phyloP scores from a whole-genome alignment of 441 rosid species.

The Populus trichocarpa region DNA sequence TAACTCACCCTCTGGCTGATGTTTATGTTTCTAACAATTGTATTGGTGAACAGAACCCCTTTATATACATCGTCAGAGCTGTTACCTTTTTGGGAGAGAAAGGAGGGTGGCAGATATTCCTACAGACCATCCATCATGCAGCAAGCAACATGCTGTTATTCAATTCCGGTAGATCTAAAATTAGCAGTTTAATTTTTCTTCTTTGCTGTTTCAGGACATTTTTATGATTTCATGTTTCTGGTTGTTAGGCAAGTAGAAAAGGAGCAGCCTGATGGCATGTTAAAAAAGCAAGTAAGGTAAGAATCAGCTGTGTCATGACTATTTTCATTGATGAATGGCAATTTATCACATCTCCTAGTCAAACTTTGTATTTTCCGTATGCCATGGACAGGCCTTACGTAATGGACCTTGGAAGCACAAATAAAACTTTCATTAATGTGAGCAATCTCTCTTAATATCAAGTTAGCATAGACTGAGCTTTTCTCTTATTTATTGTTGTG shows the following conservation, averaged over 20 bases:
- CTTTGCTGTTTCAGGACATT: slow-evolving; percentile 6
- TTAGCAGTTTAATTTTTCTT: slow-evolving; percentile 7
- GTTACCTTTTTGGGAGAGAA: slow-evolving; percentile 93
- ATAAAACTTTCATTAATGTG: slow-evolving; percentile 83
- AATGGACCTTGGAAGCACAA: slow-evolving; percentile 97
- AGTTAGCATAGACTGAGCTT: not conserved
- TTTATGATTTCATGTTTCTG: slow-evolving; percentile 19
- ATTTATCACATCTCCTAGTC: not conserved
- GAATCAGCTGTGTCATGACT: slow-evolving; percentile 11
- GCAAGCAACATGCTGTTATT: slow-evolving; percentile 98
- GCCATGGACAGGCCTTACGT: slow-evolving; percentile 63
- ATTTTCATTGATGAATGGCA: slow-evolving; percentile 1
- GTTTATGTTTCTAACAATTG: slow-evolving; percentile 16
- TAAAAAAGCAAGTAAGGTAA: slow-evolving; percentile 64
- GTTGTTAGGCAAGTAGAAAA: slow-evolving; percentile 65
- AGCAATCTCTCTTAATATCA: slow-evolving; percentile 27
- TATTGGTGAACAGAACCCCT: slow-evolving; percentile 62
- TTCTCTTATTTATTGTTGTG: slow-evolving; percentile 10
- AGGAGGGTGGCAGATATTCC: slow-evolving; percentile 91
- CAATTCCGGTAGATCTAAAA: slow-evolving; percentile 61
- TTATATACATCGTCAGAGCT: slow-evolving; percentile 86
- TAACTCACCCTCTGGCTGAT: slow-evolving; percentile 5
- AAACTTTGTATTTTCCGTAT: slow-evolving; percentile 14
- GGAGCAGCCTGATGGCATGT: slow-evolving; percentile 72
- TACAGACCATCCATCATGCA: slow-evolving; percentile 96